Conservation (phyloP, 495 filamentous ascomycete genomes). For the Penicillium turbatum region DNA sequence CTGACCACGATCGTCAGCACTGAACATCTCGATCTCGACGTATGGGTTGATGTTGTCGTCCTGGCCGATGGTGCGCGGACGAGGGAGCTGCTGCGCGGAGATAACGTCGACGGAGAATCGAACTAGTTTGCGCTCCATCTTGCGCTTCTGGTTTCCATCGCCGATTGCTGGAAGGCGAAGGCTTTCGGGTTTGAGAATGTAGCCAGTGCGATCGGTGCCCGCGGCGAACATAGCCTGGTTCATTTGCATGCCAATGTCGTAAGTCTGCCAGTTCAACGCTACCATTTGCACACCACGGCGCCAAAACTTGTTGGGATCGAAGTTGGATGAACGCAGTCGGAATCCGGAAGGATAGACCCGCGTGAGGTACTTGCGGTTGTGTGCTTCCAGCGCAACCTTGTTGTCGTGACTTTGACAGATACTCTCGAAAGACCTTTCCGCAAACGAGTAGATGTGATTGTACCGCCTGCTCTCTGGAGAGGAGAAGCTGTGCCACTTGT, state of each 20-base stretch:
- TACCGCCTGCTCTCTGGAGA: constrained; percentile 70
- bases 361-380: constrained; percentile 90
- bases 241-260: constrained; percentile 88
- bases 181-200: constrained; percentile 87
- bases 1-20: constrained; percentile 82
- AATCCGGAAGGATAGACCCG: constrained; percentile 83
- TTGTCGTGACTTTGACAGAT: constrained; percentile 66
- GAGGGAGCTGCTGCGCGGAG: constrained; percentile 90
- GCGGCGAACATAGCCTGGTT: constrained; percentile 99
- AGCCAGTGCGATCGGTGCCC: constrained; percentile 80
- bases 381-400: constrained; percentile 71
- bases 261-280: constrained; percentile 97
- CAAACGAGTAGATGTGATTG: constrained; percentile 94
- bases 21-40: constrained; percentile 89
- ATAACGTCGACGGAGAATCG: constrained; percentile 82
- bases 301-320: constrained; percentile 89
- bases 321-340: constrained; percentile 82
- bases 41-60: constrained; percentile 84
- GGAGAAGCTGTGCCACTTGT: constrained; percentile 76
- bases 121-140: constrained; percentile 65
- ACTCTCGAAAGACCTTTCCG: constrained; percentile 76
- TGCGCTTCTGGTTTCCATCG: constrained; percentile 33
- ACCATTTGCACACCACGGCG: constrained; percentile 94
- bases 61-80: constrained; percentile 62
- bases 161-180: constrained; percentile 58